phyloP scores from a whole-genome alignment of 176 grass and related monocot genomes.

The Cenchrus fungigraminus region DNA sequence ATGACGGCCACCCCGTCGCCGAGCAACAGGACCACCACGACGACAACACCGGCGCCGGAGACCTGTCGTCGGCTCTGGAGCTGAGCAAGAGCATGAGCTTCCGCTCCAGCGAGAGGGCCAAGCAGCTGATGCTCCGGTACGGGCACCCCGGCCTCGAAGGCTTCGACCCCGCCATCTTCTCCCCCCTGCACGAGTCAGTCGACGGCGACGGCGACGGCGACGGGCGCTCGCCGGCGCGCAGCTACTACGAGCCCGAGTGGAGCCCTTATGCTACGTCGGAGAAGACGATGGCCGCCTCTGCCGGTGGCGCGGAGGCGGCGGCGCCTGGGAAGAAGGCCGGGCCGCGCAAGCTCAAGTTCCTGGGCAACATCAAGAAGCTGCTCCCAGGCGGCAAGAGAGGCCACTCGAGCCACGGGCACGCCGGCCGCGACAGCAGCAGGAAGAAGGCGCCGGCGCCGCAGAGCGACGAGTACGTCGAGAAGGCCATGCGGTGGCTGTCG shows the following conservation, averaged over 20 bases:
- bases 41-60: background rate
- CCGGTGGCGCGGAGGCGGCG: background rate
- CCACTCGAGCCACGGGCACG: background rate
- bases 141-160: conserved; percentile 43
- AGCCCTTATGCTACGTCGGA: background rate
- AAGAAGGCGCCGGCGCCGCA: background rate
- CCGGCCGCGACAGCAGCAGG: conserved; percentile 4
- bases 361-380: conserved; percentile 77
- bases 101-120: conserved; percentile 71
- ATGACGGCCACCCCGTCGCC: conserved; percentile 28
- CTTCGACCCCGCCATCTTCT: conserved; percentile 48
- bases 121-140: conserved; percentile 79
- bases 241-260: background rate
- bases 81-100: conserved; percentile 79
- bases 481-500: conserved; percentile 56
- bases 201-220: conserved; percentile 28
- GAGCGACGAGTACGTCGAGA: conserved; percentile 44
- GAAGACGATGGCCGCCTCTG: background rate
- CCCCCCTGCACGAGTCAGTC: conserved; percentile 41
- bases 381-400: conserved; percentile 31
- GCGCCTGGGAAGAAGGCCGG: conserved; percentile 29
- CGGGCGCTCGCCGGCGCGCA: background rate
- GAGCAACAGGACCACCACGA: background rate
- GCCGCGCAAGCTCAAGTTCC: conserved; percentile 59
- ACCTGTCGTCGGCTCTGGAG: conserved; percentile 52